Evolutionary conservation across 345 rosid species (phyloP), one percentile per base, ranked within the genome.

Genomic region (Boechera divaricarpa): DNA sequence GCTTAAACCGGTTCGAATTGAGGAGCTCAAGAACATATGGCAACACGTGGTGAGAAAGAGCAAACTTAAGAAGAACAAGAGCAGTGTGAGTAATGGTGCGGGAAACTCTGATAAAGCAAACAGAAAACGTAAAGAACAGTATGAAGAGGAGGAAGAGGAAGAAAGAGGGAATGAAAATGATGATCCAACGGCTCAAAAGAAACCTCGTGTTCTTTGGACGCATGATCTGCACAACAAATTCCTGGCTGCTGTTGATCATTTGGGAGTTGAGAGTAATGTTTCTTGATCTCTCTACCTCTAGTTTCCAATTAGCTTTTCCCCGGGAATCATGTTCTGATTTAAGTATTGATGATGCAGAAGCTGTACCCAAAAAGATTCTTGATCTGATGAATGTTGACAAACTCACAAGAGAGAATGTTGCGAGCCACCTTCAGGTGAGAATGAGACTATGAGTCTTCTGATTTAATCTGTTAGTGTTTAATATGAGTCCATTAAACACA

Each of bases 21-120:
- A 95, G 87, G 96, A 89, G 84, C 85, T 92, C 56, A 87, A 88
- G 82, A 95, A 92, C 85, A 92, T 95, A 83, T 95, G 97, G 97
- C 99, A 95, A 75, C 99, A 95, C 70, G 89, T 95, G 10, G 81
- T 91, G 63, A 83, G 99, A 83, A 90, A 91, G 83, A 58, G 85
- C 84, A 91, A 83, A 61, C 7, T 74, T 5, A 72, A 79, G 12
- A 85, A 85, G 81, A 86, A 80, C 88, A 83, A 41, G 92, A 83
- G 63, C 51, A 57, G 32, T 41, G 44, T 78, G 66, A 67, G 75
- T 53, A 67, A 69, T 48, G 81, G 70, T 53, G 88, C 82, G 56
- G 92, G 78, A 24, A 72, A 29, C 32, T 76, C 58, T 58, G 83
- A 70, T 54, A 95, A 79, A 76, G 79, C 72, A 42, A 85, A 78